Conservation (phyloP, 2,329 filamentous ascomycete species). For the Gyromitra esculenta region DNA sequence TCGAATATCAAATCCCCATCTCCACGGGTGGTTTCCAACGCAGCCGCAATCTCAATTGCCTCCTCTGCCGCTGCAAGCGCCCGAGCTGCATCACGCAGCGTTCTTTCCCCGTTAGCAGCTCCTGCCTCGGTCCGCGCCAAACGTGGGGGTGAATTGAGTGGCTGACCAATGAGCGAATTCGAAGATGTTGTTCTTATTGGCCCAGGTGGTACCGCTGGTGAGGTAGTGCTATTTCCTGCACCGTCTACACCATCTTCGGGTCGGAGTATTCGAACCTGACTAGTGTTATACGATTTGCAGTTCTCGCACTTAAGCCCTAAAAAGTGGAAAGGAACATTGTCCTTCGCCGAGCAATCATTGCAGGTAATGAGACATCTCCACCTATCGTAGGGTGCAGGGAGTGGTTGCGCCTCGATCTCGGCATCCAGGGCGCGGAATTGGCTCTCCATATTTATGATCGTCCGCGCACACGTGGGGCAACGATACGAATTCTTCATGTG, state of each 20-base stretch:
- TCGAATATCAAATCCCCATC: slow-evolving; percentile 60
- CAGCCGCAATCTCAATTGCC: slow-evolving; percentile 58
- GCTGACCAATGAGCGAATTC: slow-evolving; percentile 50
- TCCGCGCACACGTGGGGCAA: slow-evolving; percentile 86
- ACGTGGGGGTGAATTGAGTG: slow-evolving; percentile 51
- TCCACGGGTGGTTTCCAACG: slow-evolving; percentile 57
- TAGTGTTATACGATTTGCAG: slow-evolving; percentile 76
- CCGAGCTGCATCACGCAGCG: slow-evolving; percentile 59
- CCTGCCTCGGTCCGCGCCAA: slow-evolving; percentile 52
- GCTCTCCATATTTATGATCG: slow-evolving; percentile 95
- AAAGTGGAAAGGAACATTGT: slow-evolving; percentile 91
- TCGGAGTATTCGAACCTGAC: slow-evolving; percentile 71
- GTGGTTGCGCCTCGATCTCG: slow-evolving; percentile 86
- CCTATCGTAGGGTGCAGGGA: slow-evolving; percentile 83
- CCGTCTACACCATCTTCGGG: slow-evolving; percentile 53
- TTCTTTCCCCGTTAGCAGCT: slow-evolving; percentile 53
- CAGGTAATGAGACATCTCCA: slow-evolving; percentile 86
- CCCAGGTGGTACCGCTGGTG: slow-evolving; percentile 57
- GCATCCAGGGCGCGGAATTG: slow-evolving; percentile 91
- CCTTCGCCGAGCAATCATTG: slow-evolving; percentile 92
- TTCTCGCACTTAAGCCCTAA: slow-evolving; percentile 87
- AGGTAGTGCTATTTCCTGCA: slow-evolving; percentile 57
- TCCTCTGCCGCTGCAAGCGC: slow-evolving; percentile 58
- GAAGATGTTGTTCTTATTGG: slow-evolving; percentile 56
- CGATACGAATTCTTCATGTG: slow-evolving; percentile 92